phyloP scores from a whole-genome alignment of 1,139 yeast genomes.

The Candida glucosophila region DNA sequence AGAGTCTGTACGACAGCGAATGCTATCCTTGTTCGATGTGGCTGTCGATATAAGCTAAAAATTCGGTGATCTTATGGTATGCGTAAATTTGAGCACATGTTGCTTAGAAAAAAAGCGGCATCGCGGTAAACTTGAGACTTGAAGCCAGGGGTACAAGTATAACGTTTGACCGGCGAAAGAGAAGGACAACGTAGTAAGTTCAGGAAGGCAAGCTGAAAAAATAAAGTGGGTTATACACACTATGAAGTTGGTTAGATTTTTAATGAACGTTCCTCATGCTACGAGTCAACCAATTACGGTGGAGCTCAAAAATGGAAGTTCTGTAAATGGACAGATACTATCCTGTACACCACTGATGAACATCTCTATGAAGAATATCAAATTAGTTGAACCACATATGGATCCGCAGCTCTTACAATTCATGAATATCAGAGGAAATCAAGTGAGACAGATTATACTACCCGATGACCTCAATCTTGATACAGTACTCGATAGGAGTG shows the following conservation, averaged over 20 bases:
- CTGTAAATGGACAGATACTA: constrained; percentile 43
- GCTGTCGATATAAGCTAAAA: no score
- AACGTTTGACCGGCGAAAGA: no score
- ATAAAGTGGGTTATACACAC: no score
- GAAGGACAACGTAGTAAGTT: no score
- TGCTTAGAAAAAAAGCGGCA: no score
- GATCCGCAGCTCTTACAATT: constrained; percentile 70
- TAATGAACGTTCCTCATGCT: constrained; percentile 64
- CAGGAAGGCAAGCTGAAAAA: no score
- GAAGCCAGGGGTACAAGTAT: no score
- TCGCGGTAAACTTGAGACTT: no score
- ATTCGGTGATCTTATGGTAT: no score
- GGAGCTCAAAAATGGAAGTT: constrained; percentile 78
- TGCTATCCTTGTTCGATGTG: no score
- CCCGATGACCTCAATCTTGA: constrained; percentile 89
- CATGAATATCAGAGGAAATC: constrained; percentile 85
- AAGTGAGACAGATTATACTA: constrained; percentile 72
- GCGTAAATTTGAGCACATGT: no score
- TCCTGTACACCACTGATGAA: constrained; percentile 93
- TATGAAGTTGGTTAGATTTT: constrained; percentile 54
- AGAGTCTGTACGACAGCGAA: no score
- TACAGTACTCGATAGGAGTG: constrained; percentile 46
- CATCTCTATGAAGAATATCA: constrained; percentile 74
- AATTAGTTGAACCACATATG: constrained; percentile 62
- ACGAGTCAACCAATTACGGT: constrained; percentile 84